Percentiles rank a stretch among this genome's conserved stretches.
Evolutionary conservation across 1,139 yeast species (phyloP).

Genomic region (Entelexis paramagnoliae): DNA sequence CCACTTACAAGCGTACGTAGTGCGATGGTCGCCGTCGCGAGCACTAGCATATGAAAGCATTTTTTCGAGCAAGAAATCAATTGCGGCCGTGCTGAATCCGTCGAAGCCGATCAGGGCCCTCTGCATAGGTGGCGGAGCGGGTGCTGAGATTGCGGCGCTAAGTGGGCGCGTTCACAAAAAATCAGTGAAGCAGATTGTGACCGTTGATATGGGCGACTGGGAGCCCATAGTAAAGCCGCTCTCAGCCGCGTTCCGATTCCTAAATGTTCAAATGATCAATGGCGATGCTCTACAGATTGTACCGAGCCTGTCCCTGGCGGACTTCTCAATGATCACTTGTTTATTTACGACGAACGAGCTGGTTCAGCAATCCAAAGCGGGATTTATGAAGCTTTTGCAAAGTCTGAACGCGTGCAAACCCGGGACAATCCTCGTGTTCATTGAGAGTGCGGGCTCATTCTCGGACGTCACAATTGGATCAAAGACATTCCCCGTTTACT

Average conservation of each 20-base stretch:
- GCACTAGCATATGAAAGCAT: slow-evolving; percentile 63
- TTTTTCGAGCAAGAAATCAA: slow-evolving; percentile 34
- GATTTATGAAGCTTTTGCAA: slow-evolving; percentile 51
- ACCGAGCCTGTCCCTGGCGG: slow-evolving; percentile 10
- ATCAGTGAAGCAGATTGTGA: slow-evolving; percentile 34
- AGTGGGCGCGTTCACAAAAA: slow-evolving; percentile 25
- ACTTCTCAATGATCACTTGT: slow-evolving; percentile 46
- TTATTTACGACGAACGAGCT: slow-evolving; percentile 81
- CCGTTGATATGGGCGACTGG: slow-evolving; percentile 80
- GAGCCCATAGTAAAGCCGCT: slow-evolving; percentile 36
- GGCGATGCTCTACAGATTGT: slow-evolving; percentile 36
- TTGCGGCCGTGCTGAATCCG: slow-evolving; percentile 21
- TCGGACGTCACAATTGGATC: slow-evolving; percentile 69
- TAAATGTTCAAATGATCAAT: slow-evolving; percentile 13
- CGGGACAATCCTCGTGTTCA: slow-evolving; percentile 55
- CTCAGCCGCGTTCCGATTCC: slow-evolving; percentile 1
- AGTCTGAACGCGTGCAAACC: slow-evolving; percentile 39
- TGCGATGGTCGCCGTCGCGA: slow-evolving; percentile 79
- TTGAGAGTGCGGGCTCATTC: slow-evolving; percentile 86
- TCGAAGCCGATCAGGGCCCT: slow-evolving; percentile 34
- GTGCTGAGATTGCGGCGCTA: slow-evolving; percentile 67
- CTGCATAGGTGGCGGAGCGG: slow-evolving; percentile 83
- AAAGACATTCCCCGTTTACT: slow-evolving; percentile 72
- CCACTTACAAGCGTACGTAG: slow-evolving; percentile 65
- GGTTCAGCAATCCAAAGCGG: slow-evolving; percentile 56